Percentiles rank a stretch among this genome's conserved stretches.
Conservation (phyloP, 139 green algal species). For the Chlorella sp. region DNA sequence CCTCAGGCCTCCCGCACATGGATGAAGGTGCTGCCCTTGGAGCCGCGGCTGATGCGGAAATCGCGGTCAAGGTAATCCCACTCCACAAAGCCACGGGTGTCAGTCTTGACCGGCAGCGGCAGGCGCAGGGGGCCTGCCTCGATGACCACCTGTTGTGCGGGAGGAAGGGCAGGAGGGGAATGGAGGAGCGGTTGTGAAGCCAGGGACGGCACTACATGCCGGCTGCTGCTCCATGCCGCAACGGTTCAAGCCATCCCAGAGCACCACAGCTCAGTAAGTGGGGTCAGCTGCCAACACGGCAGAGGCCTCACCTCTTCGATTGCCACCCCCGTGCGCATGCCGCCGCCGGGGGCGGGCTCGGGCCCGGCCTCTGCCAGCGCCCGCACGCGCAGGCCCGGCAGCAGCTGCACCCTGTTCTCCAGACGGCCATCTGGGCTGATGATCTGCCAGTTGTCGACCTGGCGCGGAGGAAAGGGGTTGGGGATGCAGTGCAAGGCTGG, state of each 20-base stretch:
- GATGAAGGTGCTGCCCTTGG: neutral
- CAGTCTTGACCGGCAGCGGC: slow-evolving; percentile 40
- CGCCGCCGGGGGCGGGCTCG: neutral
- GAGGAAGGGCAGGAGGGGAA: too few species aligned
- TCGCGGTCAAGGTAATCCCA: slow-evolving; percentile 85
- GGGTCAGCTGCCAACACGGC: too few species aligned
- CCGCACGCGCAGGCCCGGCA: slow-evolving; percentile 52
- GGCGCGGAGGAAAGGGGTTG: neutral
- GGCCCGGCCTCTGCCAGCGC: slow-evolving; percentile 61
- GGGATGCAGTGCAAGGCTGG: too few species aligned
- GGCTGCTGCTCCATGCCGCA: too few species aligned
- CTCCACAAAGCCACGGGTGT: slow-evolving; percentile 75
- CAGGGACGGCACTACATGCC: too few species aligned
- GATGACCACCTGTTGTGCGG: slow-evolving; percentile 23
- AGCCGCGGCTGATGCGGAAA: slow-evolving; percentile 58
- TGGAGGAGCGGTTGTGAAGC: too few species aligned
- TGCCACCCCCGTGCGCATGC: slow-evolving; percentile 58
- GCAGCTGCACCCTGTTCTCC: slow-evolving; percentile 77
- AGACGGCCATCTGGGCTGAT: slow-evolving; percentile 61
- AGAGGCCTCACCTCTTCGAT: slow-evolving; percentile 38
- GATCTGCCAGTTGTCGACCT: slow-evolving; percentile 70
- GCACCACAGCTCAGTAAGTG: too few species aligned
- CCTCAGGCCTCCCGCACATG: neutral
- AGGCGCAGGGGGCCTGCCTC: slow-evolving; percentile 55
- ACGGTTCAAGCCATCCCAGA: too few species aligned